phyloP scores from a whole-genome alignment of 163 green algal genomes.

The Scenedesmus sp. region DNA sequence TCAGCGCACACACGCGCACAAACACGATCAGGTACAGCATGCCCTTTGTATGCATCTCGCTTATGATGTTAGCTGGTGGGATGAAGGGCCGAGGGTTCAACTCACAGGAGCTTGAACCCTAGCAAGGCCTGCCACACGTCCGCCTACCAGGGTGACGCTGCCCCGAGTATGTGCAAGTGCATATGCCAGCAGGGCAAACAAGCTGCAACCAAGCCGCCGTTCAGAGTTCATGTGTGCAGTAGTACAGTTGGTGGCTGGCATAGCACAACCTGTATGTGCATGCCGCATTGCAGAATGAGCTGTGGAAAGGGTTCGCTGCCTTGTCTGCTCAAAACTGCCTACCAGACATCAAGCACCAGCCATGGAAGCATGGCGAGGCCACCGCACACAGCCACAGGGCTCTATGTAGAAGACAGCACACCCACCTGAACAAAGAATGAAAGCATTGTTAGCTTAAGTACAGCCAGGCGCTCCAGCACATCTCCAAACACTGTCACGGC shows the following conservation, averaged over 20 bases:
- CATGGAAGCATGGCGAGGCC: neutral
- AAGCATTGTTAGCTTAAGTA: neutral
- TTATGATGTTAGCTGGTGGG: neutral
- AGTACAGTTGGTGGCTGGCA: neutral
- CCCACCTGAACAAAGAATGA: neutral
- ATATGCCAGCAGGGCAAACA: neutral
- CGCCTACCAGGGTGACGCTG: neutral
- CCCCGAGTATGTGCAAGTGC: neutral
- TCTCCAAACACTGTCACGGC: too few species aligned
- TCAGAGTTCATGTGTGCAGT: neutral
- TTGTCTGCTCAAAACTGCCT: neutral
- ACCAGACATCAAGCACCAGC: neutral
- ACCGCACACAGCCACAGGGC: neutral
- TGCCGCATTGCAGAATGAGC: neutral
- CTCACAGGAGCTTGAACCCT: neutral
- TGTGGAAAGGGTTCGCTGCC: neutral
- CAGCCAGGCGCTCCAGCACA: too few species aligned
- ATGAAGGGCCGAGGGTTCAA: neutral
- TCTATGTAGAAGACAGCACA: neutral
- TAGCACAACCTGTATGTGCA: neutral
- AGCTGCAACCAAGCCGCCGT: neutral
- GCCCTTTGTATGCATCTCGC: neutral
- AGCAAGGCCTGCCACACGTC: neutral
- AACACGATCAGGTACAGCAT: neutral
- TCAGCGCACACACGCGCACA: too few species aligned